phyloP scores from a whole-genome alignment of 495 filamentous ascomycete species.

The Lindgomyces ingoldianus region DNA sequence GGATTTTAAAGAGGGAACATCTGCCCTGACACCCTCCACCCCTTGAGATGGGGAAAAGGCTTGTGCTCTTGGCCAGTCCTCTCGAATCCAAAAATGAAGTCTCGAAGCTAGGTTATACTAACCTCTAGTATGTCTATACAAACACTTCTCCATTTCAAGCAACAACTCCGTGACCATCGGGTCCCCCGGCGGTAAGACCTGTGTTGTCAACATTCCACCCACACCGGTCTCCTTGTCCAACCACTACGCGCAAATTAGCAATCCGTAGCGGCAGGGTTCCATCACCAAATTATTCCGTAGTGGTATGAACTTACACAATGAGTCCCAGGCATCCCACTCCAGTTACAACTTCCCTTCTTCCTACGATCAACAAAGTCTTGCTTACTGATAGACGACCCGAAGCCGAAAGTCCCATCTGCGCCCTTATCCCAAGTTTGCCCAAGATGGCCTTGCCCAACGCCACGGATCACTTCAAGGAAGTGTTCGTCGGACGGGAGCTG shows the following conservation, averaged over 20 bases:
- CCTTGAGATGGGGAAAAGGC: not conserved
- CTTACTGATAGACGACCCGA: constrained; percentile 43
- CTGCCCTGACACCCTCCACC: not conserved
- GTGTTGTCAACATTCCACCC: constrained; percentile 22
- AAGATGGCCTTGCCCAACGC: constrained; percentile 16
- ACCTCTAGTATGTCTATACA: constrained; percentile 22
- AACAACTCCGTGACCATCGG: constrained; percentile 25
- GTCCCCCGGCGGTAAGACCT: constrained; percentile 24
- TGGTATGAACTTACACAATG: constrained; percentile 38
- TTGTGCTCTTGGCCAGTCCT: not conserved
- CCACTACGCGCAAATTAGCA: constrained; percentile 10
- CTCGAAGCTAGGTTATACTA: constrained; percentile 2
- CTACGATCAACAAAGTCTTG: constrained; percentile 39
- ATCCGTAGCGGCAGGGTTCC: not conserved
- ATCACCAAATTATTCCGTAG: not conserved
- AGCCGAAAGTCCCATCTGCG: constrained; percentile 38
- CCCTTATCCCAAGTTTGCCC: constrained; percentile 30
- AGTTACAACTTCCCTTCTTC: constrained; percentile 40
- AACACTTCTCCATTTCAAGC: constrained; percentile 23
- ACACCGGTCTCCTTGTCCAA: constrained; percentile 18
- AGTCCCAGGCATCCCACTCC: constrained; percentile 43
- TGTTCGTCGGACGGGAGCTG: constrained; percentile 20
- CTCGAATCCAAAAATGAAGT: not conserved
- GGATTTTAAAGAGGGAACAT: not conserved
- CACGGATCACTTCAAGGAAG: constrained; percentile 25